Percentiles rank a stretch among this genome's conserved stretches.
phyloP scores from a whole-genome alignment of 305 asterid species.

The Nicotiana rustica region DNA sequence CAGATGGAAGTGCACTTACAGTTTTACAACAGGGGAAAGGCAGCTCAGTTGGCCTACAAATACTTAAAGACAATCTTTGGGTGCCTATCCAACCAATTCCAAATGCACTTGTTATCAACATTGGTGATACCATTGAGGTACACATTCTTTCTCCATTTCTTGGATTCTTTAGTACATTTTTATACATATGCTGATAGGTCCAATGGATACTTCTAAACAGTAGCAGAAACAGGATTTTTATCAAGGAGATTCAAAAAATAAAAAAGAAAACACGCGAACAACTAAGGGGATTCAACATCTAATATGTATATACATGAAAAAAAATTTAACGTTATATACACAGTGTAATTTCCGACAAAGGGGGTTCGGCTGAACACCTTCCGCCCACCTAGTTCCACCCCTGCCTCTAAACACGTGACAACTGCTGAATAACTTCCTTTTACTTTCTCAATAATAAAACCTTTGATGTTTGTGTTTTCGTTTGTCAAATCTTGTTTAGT shows the following conservation, averaged over 20 bases:
- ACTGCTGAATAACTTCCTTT: no score
- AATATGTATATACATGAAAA: no score
- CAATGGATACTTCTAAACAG: neutral
- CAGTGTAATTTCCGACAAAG: no score
- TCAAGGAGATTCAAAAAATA: no score
- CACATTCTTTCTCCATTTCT: neutral
- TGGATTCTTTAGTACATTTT: neutral
- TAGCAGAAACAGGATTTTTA: no score
- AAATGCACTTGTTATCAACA: conserved; percentile 83
- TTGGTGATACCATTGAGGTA: conserved; percentile 98
- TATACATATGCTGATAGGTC: neutral
- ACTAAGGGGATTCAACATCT: no score
- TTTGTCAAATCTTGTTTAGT: neutral
- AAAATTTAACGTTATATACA: no score
- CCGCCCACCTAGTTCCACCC: no score
- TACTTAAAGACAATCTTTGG: conserved; percentile 73
- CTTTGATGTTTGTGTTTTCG: neutral
- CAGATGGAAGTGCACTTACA: conserved; percentile 99
- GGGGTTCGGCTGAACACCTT: no score
- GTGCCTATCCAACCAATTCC: conserved; percentile 77
- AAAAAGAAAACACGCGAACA: no score
- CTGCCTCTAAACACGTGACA: no score
- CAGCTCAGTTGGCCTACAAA: conserved; percentile 87
- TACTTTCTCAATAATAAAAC: neutral
- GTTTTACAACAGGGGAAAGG: conserved; percentile 81